A percentile compares a stretch with the other conserved stretches of the same genome.
Conservation (phyloP, 1,284 basidiomycete species). For the Garcileccinum viscosum region DNA sequence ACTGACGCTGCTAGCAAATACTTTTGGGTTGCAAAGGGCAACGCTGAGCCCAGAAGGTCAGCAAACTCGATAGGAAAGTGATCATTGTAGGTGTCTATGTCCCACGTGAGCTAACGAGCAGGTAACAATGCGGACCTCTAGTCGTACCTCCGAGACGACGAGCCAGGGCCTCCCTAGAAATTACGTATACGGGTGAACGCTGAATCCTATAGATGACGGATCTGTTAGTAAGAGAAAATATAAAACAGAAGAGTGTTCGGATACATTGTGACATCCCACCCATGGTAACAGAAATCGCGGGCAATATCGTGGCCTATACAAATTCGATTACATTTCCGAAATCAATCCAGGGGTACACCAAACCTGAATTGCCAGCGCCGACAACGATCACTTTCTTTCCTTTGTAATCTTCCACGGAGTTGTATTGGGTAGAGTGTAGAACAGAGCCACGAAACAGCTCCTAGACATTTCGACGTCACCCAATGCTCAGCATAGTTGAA, state of each 20-base stretch:
- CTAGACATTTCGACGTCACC: conserved; percentile 13
- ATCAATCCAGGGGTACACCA: neutral
- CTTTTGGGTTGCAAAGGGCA: conserved; percentile 29
- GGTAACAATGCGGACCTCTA: no score
- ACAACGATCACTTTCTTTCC: conserved; percentile 32
- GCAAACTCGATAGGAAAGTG: conserved; percentile 34
- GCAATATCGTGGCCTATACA: conserved; percentile 37
- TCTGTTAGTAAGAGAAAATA: neutral
- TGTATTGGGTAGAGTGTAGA: conserved; percentile 47
- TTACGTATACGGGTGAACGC: conserved; percentile 5
- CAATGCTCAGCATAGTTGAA: neutral
- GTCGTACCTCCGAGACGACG: no score
- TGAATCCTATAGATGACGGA: conserved; percentile 25
- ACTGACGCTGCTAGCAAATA: conserved; percentile 11
- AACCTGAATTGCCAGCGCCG: conserved; percentile 29
- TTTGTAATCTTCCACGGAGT: conserved; percentile 36
- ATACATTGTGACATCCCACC: conserved; percentile 35
- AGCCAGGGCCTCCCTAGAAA: conserved; percentile 29
- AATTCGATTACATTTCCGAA: neutral
- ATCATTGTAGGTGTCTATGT: conserved; percentile 34
- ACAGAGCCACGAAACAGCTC: conserved; percentile 23
- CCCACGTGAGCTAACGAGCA: conserved; percentile 1
- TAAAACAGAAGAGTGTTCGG: neutral
- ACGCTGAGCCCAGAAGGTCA: conserved; percentile 25
- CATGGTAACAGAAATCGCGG: conserved; percentile 26